These are phyloP conservation scores for Mycena citricolor DNA, from an alignment of 1,284 basidiomycete genomes.

Conservation along the genomic window DNA sequence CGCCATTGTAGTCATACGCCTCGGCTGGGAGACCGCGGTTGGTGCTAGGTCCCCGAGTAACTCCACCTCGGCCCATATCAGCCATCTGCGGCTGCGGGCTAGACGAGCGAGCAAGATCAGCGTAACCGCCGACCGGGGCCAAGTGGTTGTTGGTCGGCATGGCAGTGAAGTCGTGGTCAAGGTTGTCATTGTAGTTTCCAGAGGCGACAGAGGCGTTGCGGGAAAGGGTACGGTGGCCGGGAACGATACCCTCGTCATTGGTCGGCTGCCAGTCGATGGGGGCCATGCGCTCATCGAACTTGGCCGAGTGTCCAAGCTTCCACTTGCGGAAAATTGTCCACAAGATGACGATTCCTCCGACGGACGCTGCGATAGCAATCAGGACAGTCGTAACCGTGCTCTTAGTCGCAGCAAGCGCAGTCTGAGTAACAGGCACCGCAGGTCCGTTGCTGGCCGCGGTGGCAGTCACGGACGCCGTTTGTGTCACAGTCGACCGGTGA, in stretches of 20 bases:
- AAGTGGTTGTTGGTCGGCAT: slow-evolving; percentile 48
- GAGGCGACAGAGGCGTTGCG: slow-evolving; percentile 60
- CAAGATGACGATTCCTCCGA: slow-evolving; percentile 68
- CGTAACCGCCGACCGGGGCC: slow-evolving; percentile 73
- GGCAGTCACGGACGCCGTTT: slow-evolving; percentile 26
- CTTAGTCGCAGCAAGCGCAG: slow-evolving; percentile 47
- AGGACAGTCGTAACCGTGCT: slow-evolving; percentile 71
- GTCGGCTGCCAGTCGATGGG: slow-evolving; percentile 83
- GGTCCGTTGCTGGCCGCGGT: slow-evolving; percentile 26
- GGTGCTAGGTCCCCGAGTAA: slow-evolving; percentile 46
- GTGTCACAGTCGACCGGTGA: slow-evolving; percentile 18
- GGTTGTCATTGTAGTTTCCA: slow-evolving; percentile 35
- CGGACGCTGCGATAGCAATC: slow-evolving; percentile 65
- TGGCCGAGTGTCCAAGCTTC: slow-evolving; percentile 79
- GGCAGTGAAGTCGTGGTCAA: slow-evolving; percentile 83
- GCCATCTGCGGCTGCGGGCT: slow-evolving; percentile 66
- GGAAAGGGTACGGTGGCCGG: slow-evolving; percentile 40
- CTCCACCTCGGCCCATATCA: no score
- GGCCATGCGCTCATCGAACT: slow-evolving; percentile 80
- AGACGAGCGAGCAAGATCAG: slow-evolving; percentile 69
- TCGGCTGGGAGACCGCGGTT: slow-evolving; percentile 23
- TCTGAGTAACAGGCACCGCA: no score
- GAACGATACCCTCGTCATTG: slow-evolving; percentile 41
- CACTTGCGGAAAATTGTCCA: slow-evolving; percentile 92
- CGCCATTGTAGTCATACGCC: slow-evolving; percentile 24